These are phyloP conservation scores for Phytophthora brassicae DNA, from an alignment of 352 stramenopile species.

Conservation along the genomic window DNA sequence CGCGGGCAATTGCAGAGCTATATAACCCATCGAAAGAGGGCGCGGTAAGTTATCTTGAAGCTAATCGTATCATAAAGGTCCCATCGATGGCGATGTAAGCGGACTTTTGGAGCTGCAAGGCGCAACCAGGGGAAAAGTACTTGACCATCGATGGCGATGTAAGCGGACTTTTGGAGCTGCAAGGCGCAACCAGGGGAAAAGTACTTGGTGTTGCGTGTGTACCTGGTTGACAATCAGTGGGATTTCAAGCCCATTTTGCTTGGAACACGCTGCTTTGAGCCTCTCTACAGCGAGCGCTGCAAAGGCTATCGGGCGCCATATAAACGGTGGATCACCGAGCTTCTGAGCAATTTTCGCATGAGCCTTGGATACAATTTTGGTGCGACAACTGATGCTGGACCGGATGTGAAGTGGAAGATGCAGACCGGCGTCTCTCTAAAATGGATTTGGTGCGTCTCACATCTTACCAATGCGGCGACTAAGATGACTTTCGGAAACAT, in stretches of 20 bases:
- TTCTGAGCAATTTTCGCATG: conserved; percentile 4
- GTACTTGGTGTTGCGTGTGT: not conserved
- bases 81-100: no score
- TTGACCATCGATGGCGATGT: no score
- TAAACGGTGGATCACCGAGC: not conserved
- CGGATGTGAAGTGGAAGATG: conserved; percentile 8
- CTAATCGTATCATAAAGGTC: no score
- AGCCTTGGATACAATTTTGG: not conserved
- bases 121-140: no score
- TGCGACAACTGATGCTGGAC: not conserved
- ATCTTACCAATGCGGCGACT: conserved; percentile 4
- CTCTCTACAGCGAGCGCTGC: not conserved
- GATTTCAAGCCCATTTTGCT: not conserved
- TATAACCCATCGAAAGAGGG: not conserved
- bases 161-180: no score
- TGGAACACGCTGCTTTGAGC: not conserved
- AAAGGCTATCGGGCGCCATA: not conserved
- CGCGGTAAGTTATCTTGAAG: no score
- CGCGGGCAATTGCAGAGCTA: not conserved
- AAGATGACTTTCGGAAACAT: not conserved
- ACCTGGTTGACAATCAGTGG: conserved; percentile 2
- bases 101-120: no score
- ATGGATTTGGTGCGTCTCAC: conserved; percentile 9
- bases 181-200: not conserved
- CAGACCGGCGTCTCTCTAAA: not conserved